phyloP scores from a whole-genome alignment of 331 rosid genomes.

The Malus hybrid region DNA sequence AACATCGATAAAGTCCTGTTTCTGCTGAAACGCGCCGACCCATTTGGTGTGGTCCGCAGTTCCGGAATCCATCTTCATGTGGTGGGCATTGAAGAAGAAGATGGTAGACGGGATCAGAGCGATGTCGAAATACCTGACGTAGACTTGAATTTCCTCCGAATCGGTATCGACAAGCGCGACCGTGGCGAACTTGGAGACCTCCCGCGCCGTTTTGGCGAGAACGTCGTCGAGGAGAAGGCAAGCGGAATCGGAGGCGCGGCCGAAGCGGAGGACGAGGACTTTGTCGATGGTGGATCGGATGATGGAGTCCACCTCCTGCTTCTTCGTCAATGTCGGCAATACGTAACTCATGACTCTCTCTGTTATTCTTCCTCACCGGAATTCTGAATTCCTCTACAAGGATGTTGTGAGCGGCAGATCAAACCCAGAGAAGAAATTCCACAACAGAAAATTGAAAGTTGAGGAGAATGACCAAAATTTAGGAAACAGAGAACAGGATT shows the following conservation, averaged over 20 bases:
- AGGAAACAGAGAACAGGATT: not conserved
- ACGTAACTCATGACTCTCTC: conserved; percentile 35
- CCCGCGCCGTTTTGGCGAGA: conserved; percentile 59
- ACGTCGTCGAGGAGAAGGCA: conserved; percentile 59
- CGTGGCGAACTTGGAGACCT: conserved; percentile 75
- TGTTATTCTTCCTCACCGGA: not conserved
- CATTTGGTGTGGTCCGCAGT: conserved; percentile 91
- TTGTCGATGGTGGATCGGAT: conserved; percentile 68
- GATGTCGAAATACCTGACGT: conserved; percentile 73
- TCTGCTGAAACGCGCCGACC: conserved; percentile 70
- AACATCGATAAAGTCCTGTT: conserved; percentile 85
- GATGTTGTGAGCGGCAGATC: not conserved
- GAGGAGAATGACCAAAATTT: too few relatives aligned
- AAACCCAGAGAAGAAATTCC: not conserved
- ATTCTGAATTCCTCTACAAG: too few relatives aligned
- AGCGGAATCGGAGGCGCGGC: conserved; percentile 50
- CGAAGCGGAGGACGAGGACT: conserved; percentile 72
- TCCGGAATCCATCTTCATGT: conserved; percentile 94
- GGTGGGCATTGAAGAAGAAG: conserved; percentile 95
- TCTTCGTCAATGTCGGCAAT: conserved; percentile 38
- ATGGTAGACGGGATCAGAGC: conserved; percentile 64
- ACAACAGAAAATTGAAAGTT: not conserved
- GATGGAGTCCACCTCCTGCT: conserved; percentile 59
- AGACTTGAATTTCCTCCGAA: conserved; percentile 62
- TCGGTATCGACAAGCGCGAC: conserved; percentile 67